Base-by-base conservation (phyloP, 345 rosid species). In the Corymbia maculata region DNA sequence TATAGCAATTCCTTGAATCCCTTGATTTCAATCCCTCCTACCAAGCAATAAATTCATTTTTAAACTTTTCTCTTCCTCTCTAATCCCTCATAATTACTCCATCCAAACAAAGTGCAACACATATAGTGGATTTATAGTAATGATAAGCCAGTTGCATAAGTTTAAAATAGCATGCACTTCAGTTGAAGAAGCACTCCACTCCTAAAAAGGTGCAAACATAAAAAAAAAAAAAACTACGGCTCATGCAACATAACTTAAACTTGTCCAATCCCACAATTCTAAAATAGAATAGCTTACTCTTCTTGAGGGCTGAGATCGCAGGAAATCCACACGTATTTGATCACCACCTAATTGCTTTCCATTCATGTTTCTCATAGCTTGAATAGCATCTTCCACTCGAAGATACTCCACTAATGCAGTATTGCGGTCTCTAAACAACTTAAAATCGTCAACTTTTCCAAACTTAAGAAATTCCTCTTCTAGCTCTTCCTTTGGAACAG, bases 281-380 rank as follows among this genome's bases (percentile, higher is more conserved):
- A 30, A 52, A 32, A 52, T 85, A 52, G 52, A 55, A 17, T 24
- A 70, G 91, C 98, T 95, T 93, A 98, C 99, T 94, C 95, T 95
- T 93, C 94, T 93, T 50, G 93, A 88, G 42, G 93, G 92, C 59
- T 94, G 97, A 64, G 96, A 95, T 21, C 99, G 95, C 75, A 98
- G 94, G 88, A 93, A 98, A 91, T 98, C 99, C 21, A 98, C 99
- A 51, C 98, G 98, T 89, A 98, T 91, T 90, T 91, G 95, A 9
- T 96, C 98, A 80, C 97, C 96, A 85, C 97, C 98, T 52, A 97
- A 89, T 86, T 93, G 94, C 93, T 91, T 95, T 28, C 98, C 98
- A 79, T 94, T 96, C 96, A 98, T 91, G 91, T 88, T 95, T 93
- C 86, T 98, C 95, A 96, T 91, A 21, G 97, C 99, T 90, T 91